Conservation (phyloP, 257 asterid species). For the Solanum pennellii region DNA sequence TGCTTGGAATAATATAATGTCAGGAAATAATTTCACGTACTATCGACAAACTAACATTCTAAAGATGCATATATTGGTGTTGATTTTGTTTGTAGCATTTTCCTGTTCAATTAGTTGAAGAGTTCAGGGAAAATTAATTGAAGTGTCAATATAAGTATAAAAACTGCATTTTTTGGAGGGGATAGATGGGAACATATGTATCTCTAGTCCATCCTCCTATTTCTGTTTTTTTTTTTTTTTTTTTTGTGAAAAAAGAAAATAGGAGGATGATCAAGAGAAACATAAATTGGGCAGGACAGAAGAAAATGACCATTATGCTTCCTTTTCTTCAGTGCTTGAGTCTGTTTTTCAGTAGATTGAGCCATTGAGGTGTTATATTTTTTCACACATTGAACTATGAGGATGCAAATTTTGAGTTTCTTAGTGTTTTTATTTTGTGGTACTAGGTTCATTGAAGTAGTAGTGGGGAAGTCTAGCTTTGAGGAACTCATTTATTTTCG, state of each 20-base stretch:
- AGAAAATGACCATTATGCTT: background rate
- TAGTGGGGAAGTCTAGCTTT: background rate
- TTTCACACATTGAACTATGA: background rate
- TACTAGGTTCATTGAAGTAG: background rate
- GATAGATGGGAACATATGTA: background rate
- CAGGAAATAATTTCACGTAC: background rate
- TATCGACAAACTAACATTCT: background rate
- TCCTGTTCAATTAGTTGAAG: background rate
- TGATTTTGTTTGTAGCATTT: background rate
- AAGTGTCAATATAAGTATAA: background rate
- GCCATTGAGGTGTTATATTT: background rate
- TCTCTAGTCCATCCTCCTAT: background rate
- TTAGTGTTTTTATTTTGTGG: background rate
- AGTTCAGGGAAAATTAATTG: background rate
- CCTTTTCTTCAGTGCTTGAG: background rate
- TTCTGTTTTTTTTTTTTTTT: background rate
- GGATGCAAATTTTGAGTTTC: background rate
- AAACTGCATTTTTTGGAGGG: background rate
- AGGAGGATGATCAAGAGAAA: background rate
- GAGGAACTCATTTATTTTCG: background rate
- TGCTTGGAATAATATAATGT: background rate
- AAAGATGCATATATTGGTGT: background rate
- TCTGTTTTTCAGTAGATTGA: background rate
- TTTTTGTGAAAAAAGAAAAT: background rate
- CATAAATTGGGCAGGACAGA: background rate